Evolutionary conservation across 2,329 filamentous ascomycete species (phyloP), one percentile per base, ranked within the genome.

Genomic region (Colletotrichum tofieldiae): DNA sequence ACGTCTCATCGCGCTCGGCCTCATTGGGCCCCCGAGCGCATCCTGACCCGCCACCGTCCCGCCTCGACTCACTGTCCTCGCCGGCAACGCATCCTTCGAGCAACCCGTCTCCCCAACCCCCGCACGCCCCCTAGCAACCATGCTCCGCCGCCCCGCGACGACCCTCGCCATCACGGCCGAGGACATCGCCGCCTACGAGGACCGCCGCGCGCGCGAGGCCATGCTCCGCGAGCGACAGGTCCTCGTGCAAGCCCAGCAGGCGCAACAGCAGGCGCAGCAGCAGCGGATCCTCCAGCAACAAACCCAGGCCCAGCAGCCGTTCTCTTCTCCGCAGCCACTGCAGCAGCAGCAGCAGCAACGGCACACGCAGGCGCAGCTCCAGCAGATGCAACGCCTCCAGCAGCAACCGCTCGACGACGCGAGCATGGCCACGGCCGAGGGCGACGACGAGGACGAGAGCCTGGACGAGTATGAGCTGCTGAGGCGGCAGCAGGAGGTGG

Each of bases 171-270:
- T 94, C 75, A 94, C 92, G 2, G 85, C 90, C 59, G 91, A 93
- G 78, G 93, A 94, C 80, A 86, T 94, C 49, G 90, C 91, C 49
- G 85, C 88, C 65, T 94, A 93, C 82, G 92, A 94, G 78, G 91
- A 92, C 79, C 86, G 87, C 37, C 88, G 90, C 73, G 84, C 83
- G 32, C 81, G 81, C 65, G 81, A 85, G 73, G 83, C 82, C 41
- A 65, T 73, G 45, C 67, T 73, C 60, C 71, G 71, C 55, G 71
- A 73, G 43, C 47, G 71, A 7, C 71, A 75, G 72, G 67, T 56
- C 16, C 71, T 74, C 41, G 52, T 71, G 18, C 71, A 73, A 56
- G 67, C 71, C 23, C 67, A 73, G 68, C 70, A 77, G 67, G 60
- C 47, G 66, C 69, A 77, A 68, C 56, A 59, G 37, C 55, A 59